Evolutionary conservation across 2,329 filamentous ascomycete genomes (phyloP).

Genomic region (Myriosclerotinia duriaeana): DNA sequence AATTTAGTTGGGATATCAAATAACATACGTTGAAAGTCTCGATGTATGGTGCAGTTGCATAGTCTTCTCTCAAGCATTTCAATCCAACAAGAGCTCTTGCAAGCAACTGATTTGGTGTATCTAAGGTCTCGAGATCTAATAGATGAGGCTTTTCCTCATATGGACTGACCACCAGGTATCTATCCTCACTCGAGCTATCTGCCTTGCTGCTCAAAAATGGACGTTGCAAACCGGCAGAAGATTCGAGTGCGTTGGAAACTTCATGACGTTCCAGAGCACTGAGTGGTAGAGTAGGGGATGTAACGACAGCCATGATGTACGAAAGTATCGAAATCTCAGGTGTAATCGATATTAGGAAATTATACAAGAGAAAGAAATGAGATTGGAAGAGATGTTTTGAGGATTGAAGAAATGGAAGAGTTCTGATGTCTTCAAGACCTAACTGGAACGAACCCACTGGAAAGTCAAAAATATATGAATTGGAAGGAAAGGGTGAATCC

Average conservation of each 20-base stretch:
- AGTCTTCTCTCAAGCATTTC: slow-evolving; percentile 62
- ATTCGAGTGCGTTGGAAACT: slow-evolving; percentile 4
- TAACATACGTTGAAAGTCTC: slow-evolving; percentile 64
- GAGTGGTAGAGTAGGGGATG: slow-evolving; percentile 23
- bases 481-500: slow-evolving; percentile 1
- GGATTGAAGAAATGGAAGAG: neutral
- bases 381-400: neutral
- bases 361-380: neutral
- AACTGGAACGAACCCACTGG: neutral
- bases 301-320: slow-evolving; percentile 25
- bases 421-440: neutral
- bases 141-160: slow-evolving; percentile 71
- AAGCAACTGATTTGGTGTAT: slow-evolving; percentile 65
- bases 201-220: neutral
- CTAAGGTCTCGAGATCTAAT: slow-evolving; percentile 67
- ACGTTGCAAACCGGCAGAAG: neutral
- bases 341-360: neutral
- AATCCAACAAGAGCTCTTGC: slow-evolving; percentile 69
- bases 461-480: slow-evolving; percentile 14
- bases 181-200: slow-evolving; percentile 23
- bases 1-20: neutral
- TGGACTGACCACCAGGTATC: slow-evolving; percentile 66
- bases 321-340: neutral
- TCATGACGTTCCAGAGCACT: slow-evolving; percentile 1
- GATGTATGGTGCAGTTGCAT: slow-evolving; percentile 72